Conservation (phyloP, 2,329 filamentous ascomycete species). For the Fusarium humuli region DNA sequence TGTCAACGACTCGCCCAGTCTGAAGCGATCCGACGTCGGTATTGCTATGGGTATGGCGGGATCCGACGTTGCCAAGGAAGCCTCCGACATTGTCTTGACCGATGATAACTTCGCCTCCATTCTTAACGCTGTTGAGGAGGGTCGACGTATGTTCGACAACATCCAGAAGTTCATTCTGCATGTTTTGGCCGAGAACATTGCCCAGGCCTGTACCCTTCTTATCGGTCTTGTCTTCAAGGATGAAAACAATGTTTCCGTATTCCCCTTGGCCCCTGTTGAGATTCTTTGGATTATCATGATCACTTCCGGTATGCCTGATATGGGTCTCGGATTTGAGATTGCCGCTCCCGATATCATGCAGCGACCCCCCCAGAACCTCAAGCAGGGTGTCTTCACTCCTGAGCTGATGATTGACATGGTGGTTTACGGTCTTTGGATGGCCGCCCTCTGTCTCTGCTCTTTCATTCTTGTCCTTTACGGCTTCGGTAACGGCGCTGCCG, state of each 20-base stretch:
- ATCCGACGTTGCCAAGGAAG: conserved; percentile 77
- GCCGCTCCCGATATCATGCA: conserved; percentile 76
- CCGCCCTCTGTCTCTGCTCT: conserved; percentile 65
- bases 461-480: conserved; percentile 66
- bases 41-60: conserved; percentile 78
- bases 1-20: conserved; percentile 76
- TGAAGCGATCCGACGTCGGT: conserved; percentile 76
- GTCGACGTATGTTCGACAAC: conserved; percentile 77
- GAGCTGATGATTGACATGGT: conserved; percentile 75
- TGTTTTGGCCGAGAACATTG: conserved; percentile 75
- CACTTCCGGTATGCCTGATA: conserved; percentile 78
- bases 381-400: conserved; percentile 70
- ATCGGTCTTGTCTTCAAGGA: conserved; percentile 80
- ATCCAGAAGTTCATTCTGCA: conserved; percentile 80
- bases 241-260: conserved; percentile 70
- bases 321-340: conserved; percentile 78
- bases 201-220: conserved; percentile 74
- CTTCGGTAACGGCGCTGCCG: conserved; percentile 58
- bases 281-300: conserved; percentile 86
- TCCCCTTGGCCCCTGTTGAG: conserved; percentile 78
- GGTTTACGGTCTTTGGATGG: conserved; percentile 75
- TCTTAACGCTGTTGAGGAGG: conserved; percentile 77
- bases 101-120: conserved; percentile 81
- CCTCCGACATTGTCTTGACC: conserved; percentile 74
- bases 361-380: conserved; percentile 72